Base-by-base conservation (phyloP, 331 rosid genomes). In the Acacia concinna region DNA sequence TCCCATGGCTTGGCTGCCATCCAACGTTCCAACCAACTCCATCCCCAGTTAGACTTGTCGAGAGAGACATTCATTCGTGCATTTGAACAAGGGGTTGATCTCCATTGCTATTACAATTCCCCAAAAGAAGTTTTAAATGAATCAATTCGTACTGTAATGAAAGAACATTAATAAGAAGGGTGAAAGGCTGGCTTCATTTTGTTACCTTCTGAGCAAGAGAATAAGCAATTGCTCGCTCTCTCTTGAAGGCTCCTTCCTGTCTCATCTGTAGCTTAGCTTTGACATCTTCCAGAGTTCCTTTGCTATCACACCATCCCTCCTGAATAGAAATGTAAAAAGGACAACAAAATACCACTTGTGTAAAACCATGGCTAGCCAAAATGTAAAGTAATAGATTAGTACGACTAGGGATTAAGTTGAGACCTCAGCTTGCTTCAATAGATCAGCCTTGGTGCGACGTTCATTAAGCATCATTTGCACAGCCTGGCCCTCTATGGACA, bases 1-100 rank as follows among this genome's bases (percentile, higher is more conserved):
- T 96, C 99, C 99, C 99, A 96, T 2, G 99, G 99, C 85, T 93
- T 96, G 4, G 98, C 99, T 40, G 98, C 93, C 99, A 96, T 96
- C 99, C 99, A 96, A 18, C 99, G 90, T 82, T 96, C 98, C 84
- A 96, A 86, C 99, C 99, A 96, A 68, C 91, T 96, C 99, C 99
- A 96, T 64, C 99, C 99, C 88, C 90, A 82, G 71, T 87, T 93
- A 35, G 82, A 85, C 87, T 88, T 93, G 83, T 89, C 92, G 8
- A 91, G 89, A 60, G 90, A 60, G 41, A 77, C 73, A 37, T 71
- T 87, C 43, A 84, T 34, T 69, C 70, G 49, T 13, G 86, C 85
- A 77, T 86, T 85, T 0, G 81, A 81, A 72, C 79, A 80, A 35
- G 87, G 89, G 21, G 87, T 79, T 57, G 91, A 84, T 79, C 88